Evolutionary conservation across 371 early-diverging fungal genomes (phyloP), one percentile per base, ranked within the genome.

Genomic region (Entomophthora muscae): DNA sequence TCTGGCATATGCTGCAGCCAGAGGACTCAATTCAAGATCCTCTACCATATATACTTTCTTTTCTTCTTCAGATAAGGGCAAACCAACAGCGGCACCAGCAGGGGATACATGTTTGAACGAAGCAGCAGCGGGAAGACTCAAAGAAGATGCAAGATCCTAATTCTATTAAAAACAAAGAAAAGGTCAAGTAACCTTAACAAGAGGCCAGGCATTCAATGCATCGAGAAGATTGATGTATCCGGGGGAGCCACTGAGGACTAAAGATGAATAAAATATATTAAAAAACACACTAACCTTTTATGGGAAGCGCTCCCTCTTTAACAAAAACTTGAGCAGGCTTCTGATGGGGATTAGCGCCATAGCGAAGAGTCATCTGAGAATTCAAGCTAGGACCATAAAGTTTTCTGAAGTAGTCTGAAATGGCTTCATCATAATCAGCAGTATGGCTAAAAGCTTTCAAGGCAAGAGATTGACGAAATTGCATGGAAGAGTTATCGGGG

Each of bases 21-120:
- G 75, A 53, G 88, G 86, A 23, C 82, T 75, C 67, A 89, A 78
- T 30, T 82, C 79, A 62, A 92, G 72, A 65, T 89, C 92, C 64
- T 94, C 89, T 22, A 95, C 95, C 67, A 87, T 86, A 72, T 88
- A 95, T 29, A 95, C 93, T 73, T 86, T 79, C 74, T 82, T 79
- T 72, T 97, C 98, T 52, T 77, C 78, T 30, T 84, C 89, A 27
- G 74, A 71, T 53, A 97, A 76, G 12, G 90, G 88, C 29, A 85
- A 74, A 31, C 88, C 96, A 62, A 97, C 89, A 56, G 96, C 95
- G 54, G 93, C 96, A 72, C 96, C 98, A 60, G 98, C 96, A 33
- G 98, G 98, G 23, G 92, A 91, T 56, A 95, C 95, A 74, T 97
- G 98, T 80, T 97, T 95, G 83, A 97, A 97, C 29, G 94, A 95